Conservation (phyloP, 1,284 basidiomycete genomes). For the Apiotrichum veenhuisii region DNA sequence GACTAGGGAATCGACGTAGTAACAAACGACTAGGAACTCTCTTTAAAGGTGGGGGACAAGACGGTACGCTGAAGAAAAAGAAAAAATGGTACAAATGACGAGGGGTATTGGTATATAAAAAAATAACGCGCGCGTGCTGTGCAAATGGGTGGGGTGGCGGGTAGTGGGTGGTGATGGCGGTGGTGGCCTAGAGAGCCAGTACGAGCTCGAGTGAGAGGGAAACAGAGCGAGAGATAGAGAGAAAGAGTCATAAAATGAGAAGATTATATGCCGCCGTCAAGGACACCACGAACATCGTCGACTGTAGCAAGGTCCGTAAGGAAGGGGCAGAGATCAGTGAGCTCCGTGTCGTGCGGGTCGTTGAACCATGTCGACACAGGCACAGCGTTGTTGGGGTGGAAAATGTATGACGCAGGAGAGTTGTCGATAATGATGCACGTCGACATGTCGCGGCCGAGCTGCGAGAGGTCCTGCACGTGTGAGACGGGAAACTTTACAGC, state of each 20-base stretch:
- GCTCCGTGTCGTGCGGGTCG: conserved; percentile 93
- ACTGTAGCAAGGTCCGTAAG: conserved; percentile 79
- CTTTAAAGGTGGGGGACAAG: background rate
- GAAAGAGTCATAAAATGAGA: background rate
- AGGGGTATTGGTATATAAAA: conserved; percentile 3
- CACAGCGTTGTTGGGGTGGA: conserved; percentile 98
- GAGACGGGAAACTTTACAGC: background rate
- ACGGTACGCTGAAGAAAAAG: no score
- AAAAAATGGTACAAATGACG: conserved; percentile 2
- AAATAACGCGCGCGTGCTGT: conserved; percentile 1
- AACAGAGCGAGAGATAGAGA: background rate
- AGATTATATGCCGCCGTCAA: conserved; percentile 56
- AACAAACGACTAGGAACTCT: conserved; percentile 2
- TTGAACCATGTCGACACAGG: conserved; percentile 99
- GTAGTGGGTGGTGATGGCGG: background rate
- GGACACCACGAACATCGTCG: conserved; percentile 85
- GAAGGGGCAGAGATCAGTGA: conserved; percentile 92
- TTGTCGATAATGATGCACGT: conserved; percentile 99
- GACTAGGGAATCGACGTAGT: conserved; percentile 1
- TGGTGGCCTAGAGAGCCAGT: background rate
- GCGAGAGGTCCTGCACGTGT: conserved; percentile 76
- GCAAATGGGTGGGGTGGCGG: background rate
- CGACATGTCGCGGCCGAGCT: conserved; percentile 85
- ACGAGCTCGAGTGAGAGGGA: background rate
- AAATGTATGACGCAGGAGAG: conserved; percentile 97